phyloP scores from a whole-genome alignment of 495 filamentous ascomycete species.

The Neurospora sp. region DNA sequence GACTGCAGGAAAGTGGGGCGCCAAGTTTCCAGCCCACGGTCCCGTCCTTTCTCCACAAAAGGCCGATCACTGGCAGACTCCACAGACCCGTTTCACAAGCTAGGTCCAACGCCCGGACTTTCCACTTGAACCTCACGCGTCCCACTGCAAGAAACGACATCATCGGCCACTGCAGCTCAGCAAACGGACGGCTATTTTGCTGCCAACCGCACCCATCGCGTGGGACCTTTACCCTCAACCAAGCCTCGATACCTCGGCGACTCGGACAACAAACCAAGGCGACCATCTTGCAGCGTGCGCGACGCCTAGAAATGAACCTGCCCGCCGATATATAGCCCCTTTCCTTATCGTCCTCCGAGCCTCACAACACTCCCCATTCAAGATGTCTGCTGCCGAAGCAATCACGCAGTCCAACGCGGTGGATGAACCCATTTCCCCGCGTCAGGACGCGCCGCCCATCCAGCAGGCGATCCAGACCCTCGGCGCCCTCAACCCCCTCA shows the following conservation, averaged over 20 bases:
- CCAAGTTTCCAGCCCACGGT: neutral
- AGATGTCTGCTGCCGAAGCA: conserved; percentile 8
- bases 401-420: conserved; percentile 14
- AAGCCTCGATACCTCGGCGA: neutral
- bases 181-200: neutral
- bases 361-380: neutral
- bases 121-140: neutral
- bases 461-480: conserved; percentile 21
- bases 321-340: neutral
- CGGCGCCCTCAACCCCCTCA: conserved; percentile 22
- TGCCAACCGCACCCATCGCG: neutral
- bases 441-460: conserved; percentile 22
- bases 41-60: neutral
- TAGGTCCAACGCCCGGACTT: neutral
- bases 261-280: neutral
- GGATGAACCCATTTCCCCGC: conserved; percentile 30
- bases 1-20: neutral
- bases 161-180: neutral
- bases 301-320: neutral
- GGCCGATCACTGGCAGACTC: neutral
- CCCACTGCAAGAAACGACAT: neutral
- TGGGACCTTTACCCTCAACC: neutral
- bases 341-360: neutral
- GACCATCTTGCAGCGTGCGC: neutral
- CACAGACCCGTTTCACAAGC: neutral